Evolutionary conservation across 352 stramenopile genomes (phyloP), one percentile per base, ranked within the genome.

Genomic region (Ophiocytium majus): DNA sequence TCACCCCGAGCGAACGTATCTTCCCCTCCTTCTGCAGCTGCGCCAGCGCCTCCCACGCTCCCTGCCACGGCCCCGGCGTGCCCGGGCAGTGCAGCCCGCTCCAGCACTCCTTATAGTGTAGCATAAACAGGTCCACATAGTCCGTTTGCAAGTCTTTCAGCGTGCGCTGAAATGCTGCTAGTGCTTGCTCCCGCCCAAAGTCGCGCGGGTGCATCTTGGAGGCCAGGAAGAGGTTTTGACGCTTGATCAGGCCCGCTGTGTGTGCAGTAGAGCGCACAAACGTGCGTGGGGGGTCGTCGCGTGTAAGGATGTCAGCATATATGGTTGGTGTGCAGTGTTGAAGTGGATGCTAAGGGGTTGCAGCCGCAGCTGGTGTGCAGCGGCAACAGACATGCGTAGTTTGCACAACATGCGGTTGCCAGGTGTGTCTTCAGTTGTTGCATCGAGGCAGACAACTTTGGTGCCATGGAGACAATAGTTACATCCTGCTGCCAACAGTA

Each of bases 131-230:
- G 71, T 86, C 83, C 32, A 78, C 66, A 14, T 78, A 78, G 66
- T 78, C 66, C 66, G 66, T 78, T 14, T 78, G 32, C 32, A 78
- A 17, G 66, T 78, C 66, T 5, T 35, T 5, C 35, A 78, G 35
- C n/a, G 17, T 83, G 36, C 9, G 74, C 14, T 0, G 83, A n/a
- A n/a, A n/a, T n/a, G n/a, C n/a, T n/a, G n/a, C n/a, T n/a, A n/a
- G n/a, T n/a, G n/a, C n/a, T n/a, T n/a, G n/a, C n/a, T n/a, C n/a
- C n/a, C n/a, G n/a, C 0, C 57, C 80, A 31, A 90, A 86, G 74
- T 89, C 88, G 49, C 84, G 86, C 10, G 89, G 89, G 71, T 91
- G 89, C 28, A 91, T 76, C 80, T 91, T 91, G 34, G 57, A 88
- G 32, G 84, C 82, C 37, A 91, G 28, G 63, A 90, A 90, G 32